Evolutionary conservation across 441 rosid species (phyloP).

Genomic region (Brassica balearica): DNA sequence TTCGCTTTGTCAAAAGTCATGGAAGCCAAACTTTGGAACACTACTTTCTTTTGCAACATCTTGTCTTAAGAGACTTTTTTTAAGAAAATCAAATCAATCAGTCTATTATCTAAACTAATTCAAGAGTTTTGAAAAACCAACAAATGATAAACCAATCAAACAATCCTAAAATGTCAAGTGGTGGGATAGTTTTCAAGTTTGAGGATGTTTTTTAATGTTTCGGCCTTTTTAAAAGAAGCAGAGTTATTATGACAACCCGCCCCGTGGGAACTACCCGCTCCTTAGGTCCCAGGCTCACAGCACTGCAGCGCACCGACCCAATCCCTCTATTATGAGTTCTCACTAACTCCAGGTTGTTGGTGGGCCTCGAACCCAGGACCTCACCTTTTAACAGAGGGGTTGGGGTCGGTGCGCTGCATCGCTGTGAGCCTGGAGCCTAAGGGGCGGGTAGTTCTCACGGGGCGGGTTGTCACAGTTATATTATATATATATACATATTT

Average conservation of each 20-base stretch:
- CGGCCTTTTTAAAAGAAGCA: neutral
- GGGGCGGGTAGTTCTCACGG: no score
- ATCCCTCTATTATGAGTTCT: no score
- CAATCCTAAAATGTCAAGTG: neutral
- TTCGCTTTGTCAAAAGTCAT: conserved; percentile 24
- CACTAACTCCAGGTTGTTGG: no score
- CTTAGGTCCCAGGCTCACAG: no score
- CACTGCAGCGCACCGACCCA: no score
- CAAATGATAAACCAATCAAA: neutral
- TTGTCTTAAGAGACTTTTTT: neutral
- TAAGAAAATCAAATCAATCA: conserved; percentile 1
- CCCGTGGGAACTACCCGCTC: no score
- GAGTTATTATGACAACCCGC: neutral
- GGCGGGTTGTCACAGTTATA: no score
- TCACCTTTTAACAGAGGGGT: no score
- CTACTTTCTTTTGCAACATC: conserved; percentile 20
- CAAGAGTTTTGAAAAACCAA: neutral
- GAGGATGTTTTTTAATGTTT: neutral
- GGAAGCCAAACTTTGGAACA: conserved; percentile 26
- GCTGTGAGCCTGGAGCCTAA: no score
- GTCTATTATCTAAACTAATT: conserved; percentile 9
- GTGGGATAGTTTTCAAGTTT: neutral
- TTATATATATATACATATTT: no score
- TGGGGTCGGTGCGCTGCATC: no score
- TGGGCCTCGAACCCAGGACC: no score